phyloP scores from a whole-genome alignment of 768 basidiomycete genomes.

The Boletus vinaceobasis region DNA sequence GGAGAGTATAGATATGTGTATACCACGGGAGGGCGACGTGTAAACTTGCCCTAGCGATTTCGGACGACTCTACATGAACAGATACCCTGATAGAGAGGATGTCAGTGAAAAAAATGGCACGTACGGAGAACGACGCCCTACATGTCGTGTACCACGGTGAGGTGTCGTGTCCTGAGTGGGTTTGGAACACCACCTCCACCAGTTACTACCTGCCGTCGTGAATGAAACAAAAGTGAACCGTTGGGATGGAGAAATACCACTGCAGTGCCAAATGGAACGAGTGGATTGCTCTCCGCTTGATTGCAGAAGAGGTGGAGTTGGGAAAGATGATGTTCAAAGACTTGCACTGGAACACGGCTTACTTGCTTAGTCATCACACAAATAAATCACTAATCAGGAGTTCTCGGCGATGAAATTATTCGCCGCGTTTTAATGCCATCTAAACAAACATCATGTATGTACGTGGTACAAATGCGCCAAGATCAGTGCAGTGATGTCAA shows the following conservation, averaged over 20 bases:
- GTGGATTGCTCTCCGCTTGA: background rate
- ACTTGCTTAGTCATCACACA: constrained; percentile 18
- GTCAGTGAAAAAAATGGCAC: background rate
- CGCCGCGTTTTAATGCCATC: background rate
- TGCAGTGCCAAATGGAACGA: background rate
- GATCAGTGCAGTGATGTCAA: background rate
- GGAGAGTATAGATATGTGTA: constrained; percentile 68
- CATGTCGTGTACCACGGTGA: constrained; percentile 17
- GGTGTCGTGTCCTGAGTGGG: background rate
- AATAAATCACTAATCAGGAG: background rate
- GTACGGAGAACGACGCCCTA: background rate
- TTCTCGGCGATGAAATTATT: background rate
- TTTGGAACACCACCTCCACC: constrained; percentile 1
- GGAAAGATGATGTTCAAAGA: background rate
- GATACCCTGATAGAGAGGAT: constrained; percentile 29
- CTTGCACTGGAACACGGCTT: background rate
- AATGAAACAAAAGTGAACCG: background rate
- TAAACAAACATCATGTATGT: background rate
- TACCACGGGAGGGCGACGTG: constrained; percentile 67
- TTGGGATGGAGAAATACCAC: background rate
- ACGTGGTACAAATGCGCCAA: background rate
- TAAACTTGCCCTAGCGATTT: constrained; percentile 65
- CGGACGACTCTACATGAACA: constrained; percentile 58
- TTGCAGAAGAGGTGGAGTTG: constrained; percentile 2
- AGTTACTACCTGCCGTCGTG: background rate